A percentile compares a stretch with the other conserved stretches of the same genome.
Evolutionary conservation across 2,329 filamentous ascomycete species (phyloP).

Genomic region (Colletotrichum ledebouriae): DNA sequence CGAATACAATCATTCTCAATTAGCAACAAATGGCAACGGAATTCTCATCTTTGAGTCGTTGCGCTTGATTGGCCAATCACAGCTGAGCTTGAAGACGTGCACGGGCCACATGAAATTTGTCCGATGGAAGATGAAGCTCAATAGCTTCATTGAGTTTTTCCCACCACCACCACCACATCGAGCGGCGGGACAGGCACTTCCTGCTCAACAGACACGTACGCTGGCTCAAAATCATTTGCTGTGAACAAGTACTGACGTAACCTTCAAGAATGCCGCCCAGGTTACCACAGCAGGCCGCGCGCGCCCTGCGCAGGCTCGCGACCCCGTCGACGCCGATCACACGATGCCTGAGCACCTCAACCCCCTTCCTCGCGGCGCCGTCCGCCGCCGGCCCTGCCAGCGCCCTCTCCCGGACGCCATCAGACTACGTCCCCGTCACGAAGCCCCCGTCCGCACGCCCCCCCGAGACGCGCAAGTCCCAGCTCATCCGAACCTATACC

Average conservation of each 20-base stretch:
- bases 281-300: slow-evolving; percentile 40
- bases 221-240: neutral
- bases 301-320: slow-evolving; percentile 41
- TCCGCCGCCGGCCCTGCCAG: slow-evolving; percentile 47
- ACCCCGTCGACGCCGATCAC: slow-evolving; percentile 33
- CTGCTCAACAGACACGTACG: slow-evolving; percentile 35
- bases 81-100: neutral
- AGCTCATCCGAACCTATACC: slow-evolving; percentile 87
- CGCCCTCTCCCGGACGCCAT: slow-evolving; percentile 53
- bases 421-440: slow-evolving; percentile 71
- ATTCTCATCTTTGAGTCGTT: neutral
- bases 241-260: neutral
- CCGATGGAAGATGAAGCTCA: slow-evolving; percentile 35
- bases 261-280: slow-evolving; percentile 38
- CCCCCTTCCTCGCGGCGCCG: slow-evolving; percentile 44
- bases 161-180: slow-evolving; percentile 19
- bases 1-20: too few relatives aligned
- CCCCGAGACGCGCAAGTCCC: slow-evolving; percentile 89
- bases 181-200: slow-evolving; percentile 29
- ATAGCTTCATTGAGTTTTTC: slow-evolving; percentile 40
- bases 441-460: slow-evolving; percentile 92
- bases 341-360: slow-evolving; percentile 36
- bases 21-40: too few relatives aligned
- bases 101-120: slow-evolving; percentile 43
- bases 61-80: slow-evolving; percentile 37